A percentile compares a stretch with the other conserved stretches of the same genome.
These are phyloP conservation scores for Cryphonectria japonica DNA, from an alignment of 2,329 filamentous ascomycete genomes.

Conservation along the genomic window DNA sequence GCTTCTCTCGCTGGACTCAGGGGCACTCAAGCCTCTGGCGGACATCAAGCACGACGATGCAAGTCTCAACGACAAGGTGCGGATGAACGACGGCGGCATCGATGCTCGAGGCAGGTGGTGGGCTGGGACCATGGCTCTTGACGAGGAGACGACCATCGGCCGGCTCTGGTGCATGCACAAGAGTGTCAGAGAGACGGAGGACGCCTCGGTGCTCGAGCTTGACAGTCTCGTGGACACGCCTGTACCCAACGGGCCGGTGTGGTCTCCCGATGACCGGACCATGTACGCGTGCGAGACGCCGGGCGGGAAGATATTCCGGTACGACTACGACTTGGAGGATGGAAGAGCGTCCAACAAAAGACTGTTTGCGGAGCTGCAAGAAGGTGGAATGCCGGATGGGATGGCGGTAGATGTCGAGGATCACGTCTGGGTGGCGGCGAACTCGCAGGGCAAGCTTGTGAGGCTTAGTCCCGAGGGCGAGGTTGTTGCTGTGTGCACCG, in stretches of 20 bases:
- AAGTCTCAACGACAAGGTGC: constrained; percentile 30
- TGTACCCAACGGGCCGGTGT: constrained; percentile 35
- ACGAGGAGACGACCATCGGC: constrained; percentile 32
- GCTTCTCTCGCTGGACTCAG: constrained; percentile 30
- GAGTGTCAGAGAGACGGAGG: constrained; percentile 22
- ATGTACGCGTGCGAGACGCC: constrained; percentile 27
- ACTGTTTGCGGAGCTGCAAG: constrained; percentile 19
- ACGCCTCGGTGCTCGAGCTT: constrained; percentile 19
- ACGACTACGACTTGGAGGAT: constrained; percentile 17
- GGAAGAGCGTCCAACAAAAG: constrained; percentile 20
- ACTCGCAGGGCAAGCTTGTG: constrained; percentile 31
- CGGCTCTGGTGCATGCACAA: constrained; percentile 32
- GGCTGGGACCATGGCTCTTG: constrained; percentile 34
- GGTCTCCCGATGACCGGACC: constrained; percentile 32
- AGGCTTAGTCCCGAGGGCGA: constrained; percentile 26
- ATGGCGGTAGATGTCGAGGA: constrained; percentile 27
- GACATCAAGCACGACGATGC: constrained; percentile 27
- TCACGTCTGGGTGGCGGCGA: constrained; percentile 24
- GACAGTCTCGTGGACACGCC: constrained; percentile 28
- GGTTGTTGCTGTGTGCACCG: constrained; percentile 15
- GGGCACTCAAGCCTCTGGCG: constrained; percentile 30
- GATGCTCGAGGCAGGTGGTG: constrained; percentile 33
- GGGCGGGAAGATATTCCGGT: constrained; percentile 20
- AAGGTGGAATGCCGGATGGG: constrained; percentile 25
- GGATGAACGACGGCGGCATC: constrained; percentile 35